Conservation (phyloP, 202 grass and related monocot genomes). For the Carex sylvatica region DNA sequence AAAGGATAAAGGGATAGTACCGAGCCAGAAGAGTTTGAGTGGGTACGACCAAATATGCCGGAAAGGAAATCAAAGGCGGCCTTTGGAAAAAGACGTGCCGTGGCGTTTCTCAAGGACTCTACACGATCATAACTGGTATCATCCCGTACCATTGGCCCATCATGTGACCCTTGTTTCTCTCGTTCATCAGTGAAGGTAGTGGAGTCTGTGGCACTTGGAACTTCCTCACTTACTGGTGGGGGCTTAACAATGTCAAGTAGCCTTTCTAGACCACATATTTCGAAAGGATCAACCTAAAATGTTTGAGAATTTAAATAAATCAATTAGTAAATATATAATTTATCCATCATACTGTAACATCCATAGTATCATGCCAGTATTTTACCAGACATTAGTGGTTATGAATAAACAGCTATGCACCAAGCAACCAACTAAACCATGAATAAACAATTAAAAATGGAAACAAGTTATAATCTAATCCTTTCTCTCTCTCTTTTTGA, state of each 20-base stretch:
- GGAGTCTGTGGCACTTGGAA: conserved; percentile 29
- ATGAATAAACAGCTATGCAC: background rate
- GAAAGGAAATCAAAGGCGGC: conserved; percentile 66
- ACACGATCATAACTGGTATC: conserved; percentile 52
- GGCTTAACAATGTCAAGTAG: conserved; percentile 47
- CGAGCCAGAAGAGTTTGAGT: conserved; percentile 36
- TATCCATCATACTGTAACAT: background rate
- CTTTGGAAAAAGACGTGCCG: conserved; percentile 49
- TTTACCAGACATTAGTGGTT: background rate
- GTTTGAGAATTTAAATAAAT: conserved; percentile 22
- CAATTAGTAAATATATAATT: conserved; percentile 29
- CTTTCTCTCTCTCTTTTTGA: conserved; percentile 4
- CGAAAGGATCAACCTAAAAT: conserved; percentile 66
- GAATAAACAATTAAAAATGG: background rate
- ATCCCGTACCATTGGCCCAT: conserved; percentile 45
- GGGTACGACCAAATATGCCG: conserved; percentile 50
- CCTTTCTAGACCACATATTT: conserved; percentile 83
- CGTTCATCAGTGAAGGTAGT: conserved; percentile 25
- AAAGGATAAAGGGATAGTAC: conserved; percentile 44
- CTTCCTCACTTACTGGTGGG: conserved; percentile 40
- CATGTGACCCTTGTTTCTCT: conserved; percentile 41
- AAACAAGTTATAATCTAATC: conserved; percentile 14
- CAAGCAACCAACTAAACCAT: conserved; percentile 3
- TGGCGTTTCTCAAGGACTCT: conserved; percentile 46
- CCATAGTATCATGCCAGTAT: background rate